Evolutionary conservation across 306 rosid genomes (phyloP).

Genomic region (Abrus precatorius): DNA sequence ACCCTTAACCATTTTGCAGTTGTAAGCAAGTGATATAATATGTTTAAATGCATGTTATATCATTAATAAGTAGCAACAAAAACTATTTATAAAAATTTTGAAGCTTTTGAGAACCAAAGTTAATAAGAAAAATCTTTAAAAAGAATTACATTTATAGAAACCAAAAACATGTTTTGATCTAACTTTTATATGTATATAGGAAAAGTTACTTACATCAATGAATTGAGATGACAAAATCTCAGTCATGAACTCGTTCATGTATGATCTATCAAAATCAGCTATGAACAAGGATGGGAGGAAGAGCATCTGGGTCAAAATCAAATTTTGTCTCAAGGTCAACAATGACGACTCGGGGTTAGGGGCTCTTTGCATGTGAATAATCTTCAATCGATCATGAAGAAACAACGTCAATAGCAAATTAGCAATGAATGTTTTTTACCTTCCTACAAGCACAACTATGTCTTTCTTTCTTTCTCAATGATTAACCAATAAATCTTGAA

Average conservation of each 20-base stretch:
- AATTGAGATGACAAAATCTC: slow-evolving; percentile 8
- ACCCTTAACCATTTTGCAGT: no score
- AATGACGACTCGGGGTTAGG: not conserved
- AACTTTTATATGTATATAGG: not conserved
- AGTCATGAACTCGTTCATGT: not conserved
- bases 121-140: no score
- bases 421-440: not conserved
- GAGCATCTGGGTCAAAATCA: not conserved
- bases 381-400: not conserved
- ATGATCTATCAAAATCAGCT: slow-evolving; percentile 19
- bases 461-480: no score
- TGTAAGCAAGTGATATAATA: no score
- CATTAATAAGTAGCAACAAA: no score
- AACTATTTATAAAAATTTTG: no score
- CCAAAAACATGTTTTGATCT: no score
- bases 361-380: not conserved
- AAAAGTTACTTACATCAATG: not conserved
- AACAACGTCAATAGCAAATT: not conserved
- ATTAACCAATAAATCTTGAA: no score
- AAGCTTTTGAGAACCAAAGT: no score
- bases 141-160: no score
- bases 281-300: not conserved
- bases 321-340: slow-evolving; percentile 25
- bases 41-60: no score
- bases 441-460: no score